Evolutionary conservation across 495 filamentous ascomycete species (phyloP), one percentile per base, ranked within the genome.

Genomic region (Aspergillus incahuasiensis): DNA sequence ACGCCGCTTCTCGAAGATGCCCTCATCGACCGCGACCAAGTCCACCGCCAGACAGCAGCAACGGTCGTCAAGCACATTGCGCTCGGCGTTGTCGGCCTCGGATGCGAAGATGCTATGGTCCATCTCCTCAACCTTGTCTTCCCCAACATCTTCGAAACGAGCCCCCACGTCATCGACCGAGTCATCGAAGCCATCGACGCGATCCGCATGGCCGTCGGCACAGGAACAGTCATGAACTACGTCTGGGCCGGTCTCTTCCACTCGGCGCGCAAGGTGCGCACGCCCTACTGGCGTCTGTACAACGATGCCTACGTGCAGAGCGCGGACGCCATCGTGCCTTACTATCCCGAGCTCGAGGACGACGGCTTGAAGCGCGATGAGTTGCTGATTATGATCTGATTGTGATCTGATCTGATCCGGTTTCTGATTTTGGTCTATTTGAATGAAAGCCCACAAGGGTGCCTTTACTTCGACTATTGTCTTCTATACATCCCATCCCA

Each of bases 101-200:
- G 94, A n/a, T 96, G 91, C 69, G 95, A 99, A 73, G 95, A 99
- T 69, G 94, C 94, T 22, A 97, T 97, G 91, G 77, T 97, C 44
- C 95, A 99, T 77, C 81, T 99, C 11, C 86, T 99, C 54, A 97
- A 97, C 69, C 78, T 99, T 13, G 82, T 97, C 11, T 96, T 90
- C 71, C 95, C 95, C 15, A 99, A 99, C 67, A 81, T 99, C 62
- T 99, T 97, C 74, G 95, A 99, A 74, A 99, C 95, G 2, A 91
- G 86, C 57, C 95, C 95, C 8, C 95, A 99, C 79, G 95, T 99
- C 58, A 99, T 99, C 61, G 95, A 99, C 69, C 84, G 95, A 11
- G 91, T 99, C 54, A 86, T 97, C 49, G 95, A 97, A 68, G 94
- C 94, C 32, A 92, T 99, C 62, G 92, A 96, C 67, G 94, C 91